A percentile compares a stretch with the other conserved stretches of the same genome.
Evolutionary conservation across 345 rosid species (phyloP).

Genomic region (Turnera subulata): DNA sequence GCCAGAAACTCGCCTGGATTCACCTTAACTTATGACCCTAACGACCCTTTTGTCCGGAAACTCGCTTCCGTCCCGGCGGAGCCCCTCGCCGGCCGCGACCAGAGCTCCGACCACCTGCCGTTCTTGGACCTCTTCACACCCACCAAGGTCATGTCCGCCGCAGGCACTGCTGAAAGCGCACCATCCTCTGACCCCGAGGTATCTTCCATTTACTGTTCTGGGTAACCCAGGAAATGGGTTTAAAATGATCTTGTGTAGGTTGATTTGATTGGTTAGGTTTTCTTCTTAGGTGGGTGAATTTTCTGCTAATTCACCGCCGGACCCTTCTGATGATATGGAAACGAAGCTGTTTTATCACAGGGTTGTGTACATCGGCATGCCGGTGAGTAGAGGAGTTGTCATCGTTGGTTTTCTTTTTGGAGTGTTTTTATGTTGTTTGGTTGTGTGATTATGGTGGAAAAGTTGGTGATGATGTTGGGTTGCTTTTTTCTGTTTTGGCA

Average conservation of each 20-base stretch:
- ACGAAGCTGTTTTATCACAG: constrained; percentile 74
- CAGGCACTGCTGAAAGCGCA: constrained; percentile 69
- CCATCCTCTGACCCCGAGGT: not conserved
- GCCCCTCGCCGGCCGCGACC: constrained; percentile 41
- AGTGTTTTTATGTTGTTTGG: too few species aligned
- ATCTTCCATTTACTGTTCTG: not conserved
- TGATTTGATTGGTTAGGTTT: constrained; percentile 60
- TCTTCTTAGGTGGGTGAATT: constrained; percentile 53
- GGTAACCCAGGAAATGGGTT: too few species aligned
- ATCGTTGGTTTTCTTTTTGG: not conserved
- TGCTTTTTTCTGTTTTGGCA: constrained; percentile 29
- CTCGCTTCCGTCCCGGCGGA: constrained; percentile 65
- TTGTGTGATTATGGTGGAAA: not conserved
- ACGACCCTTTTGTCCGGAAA: constrained; percentile 63
- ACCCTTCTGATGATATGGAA: too few species aligned
- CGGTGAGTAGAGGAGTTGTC: constrained; percentile 41
- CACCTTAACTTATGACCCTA: constrained; percentile 66
- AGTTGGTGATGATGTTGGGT: constrained; percentile 6
- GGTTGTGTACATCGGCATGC: constrained; percentile 89
- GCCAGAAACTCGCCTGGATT: constrained; percentile 51
- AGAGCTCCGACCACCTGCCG: constrained; percentile 51
- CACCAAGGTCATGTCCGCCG: constrained; percentile 76
- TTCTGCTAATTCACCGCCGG: constrained; percentile 72
- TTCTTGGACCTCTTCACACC: constrained; percentile 69
- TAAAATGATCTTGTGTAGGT: not conserved